phyloP scores from a whole-genome alignment of 805 yeast species.

The Cyberlindnera maritima region DNA sequence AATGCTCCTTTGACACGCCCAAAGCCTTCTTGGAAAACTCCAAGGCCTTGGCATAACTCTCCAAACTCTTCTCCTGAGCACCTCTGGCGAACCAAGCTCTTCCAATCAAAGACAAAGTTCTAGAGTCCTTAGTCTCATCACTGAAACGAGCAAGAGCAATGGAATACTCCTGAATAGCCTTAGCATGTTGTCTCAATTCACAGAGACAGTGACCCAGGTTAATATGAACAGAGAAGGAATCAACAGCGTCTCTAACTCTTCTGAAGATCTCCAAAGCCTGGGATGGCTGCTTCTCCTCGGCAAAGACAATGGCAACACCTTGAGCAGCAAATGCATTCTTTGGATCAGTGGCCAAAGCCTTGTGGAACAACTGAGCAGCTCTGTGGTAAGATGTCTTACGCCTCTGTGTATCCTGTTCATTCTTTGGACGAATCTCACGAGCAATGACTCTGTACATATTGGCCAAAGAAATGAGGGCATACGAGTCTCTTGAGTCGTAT shows the following conservation, averaged over 20 bases:
- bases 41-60: conserved; percentile 59
- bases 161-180: conserved; percentile 87
- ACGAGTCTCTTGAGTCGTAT: conserved; percentile 82
- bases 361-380: conserved; percentile 90
- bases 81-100: conserved; percentile 89
- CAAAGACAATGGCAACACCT: conserved; percentile 91
- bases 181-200: conserved; percentile 77
- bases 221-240: conserved; percentile 77
- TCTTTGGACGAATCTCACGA: conserved; percentile 57
- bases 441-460: conserved; percentile 84
- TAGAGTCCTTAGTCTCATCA: conserved; percentile 60
- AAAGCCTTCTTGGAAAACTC: conserved; percentile 60
- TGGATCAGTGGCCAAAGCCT: conserved; percentile 81
- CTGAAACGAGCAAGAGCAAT: conserved; percentile 66
- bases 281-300: conserved; percentile 73
- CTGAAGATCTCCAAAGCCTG: conserved; percentile 84
- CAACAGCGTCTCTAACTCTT: conserved; percentile 84
- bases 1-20: conserved; percentile 30
- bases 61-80: conserved; percentile 57
- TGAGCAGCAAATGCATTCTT: conserved; percentile 94
- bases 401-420: conserved; percentile 51
- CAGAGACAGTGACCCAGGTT: conserved; percentile 86
- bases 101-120: conserved; percentile 70
- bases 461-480: conserved; percentile 87
- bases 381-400: conserved; percentile 73